Evolutionary conservation across 2,329 filamentous ascomycete species (phyloP).

Genomic region (Polychaeton citri): DNA sequence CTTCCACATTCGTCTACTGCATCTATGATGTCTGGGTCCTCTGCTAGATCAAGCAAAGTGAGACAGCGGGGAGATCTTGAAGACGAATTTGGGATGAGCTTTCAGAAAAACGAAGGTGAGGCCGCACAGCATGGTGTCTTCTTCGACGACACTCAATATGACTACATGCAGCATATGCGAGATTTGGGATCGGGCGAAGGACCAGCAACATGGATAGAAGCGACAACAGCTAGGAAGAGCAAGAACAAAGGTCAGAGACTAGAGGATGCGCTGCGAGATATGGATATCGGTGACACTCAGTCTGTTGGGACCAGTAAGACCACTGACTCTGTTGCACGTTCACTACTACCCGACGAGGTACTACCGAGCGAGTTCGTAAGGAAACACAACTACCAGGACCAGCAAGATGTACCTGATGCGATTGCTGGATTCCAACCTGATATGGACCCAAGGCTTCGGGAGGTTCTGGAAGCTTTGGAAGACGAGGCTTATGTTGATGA

Average conservation of each 20-base stretch:
- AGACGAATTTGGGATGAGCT: constrained; percentile 51
- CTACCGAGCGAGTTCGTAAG: constrained; percentile 68
- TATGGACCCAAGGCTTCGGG: constrained; percentile 86
- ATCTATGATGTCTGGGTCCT: constrained; percentile 24
- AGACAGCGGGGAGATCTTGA: constrained; percentile 59
- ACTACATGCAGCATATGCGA: constrained; percentile 98
- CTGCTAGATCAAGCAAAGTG: constrained; percentile 13
- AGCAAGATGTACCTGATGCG: constrained; percentile 83
- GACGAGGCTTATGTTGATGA: constrained; percentile 88
- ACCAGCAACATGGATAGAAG: constrained; percentile 72
- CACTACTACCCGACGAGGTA: constrained; percentile 57
- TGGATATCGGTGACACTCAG: constrained; percentile 28
- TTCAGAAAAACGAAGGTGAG: constrained; percentile 87
- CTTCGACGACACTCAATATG: constrained; percentile 89
- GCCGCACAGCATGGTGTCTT: constrained; percentile 88
- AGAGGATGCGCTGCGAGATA: constrained; percentile 64
- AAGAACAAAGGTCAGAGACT: constrained; percentile 60
- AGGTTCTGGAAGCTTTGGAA: constrained; percentile 84
- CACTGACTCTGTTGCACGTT: constrained; percentile 13
- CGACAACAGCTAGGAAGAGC: constrained; percentile 36
- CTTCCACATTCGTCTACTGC: constrained; percentile 13
- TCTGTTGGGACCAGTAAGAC: constrained; percentile 30
- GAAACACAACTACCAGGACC: constrained; percentile 71
- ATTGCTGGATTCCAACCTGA: constrained; percentile 92
- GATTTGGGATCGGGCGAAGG: constrained; percentile 51